Base-by-base conservation (phyloP, 768 basidiomycete genomes). In the Boletus reticuloceps region DNA sequence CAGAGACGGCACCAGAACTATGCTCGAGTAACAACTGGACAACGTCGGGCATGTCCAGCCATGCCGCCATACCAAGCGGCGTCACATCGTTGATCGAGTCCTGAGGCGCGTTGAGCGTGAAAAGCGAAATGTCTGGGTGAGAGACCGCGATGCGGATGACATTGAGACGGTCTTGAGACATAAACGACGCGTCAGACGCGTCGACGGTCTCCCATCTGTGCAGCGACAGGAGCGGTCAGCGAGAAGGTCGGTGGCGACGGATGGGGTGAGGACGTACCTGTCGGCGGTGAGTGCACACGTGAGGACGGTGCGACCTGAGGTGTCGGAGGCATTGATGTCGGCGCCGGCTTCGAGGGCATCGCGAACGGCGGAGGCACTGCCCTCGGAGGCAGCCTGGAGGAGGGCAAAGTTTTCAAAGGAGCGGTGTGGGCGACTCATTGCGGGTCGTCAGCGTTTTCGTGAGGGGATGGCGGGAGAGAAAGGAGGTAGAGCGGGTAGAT, bases 1-100 rank as follows among this genome's bases (percentile, higher is more conserved):
- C 88, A 8, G 84, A 79, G 22, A 91, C 82, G 22, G 80, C 67
- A 41, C 83, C 84, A 4, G 74, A 69, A 60, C 85, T 85, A 29
- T 75, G 79, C 44, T 88, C 82, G 25, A 91, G 77, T n/a, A 91
- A 72, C 40, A 83, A 62, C 52, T 75, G 75, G n/a, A 91, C 86
- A 25, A 75, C 78, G 16, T 79, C 71, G 12, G 81, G 79, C 68
- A 81, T 73, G 61, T 89, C 84, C 19, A 91, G 77, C 88, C 88
- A 91, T 1, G 89, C 83, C 8, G 89, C 87, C 77, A 89, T 83
- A 5, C 87, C 85, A 16, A 92, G 79, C 12, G 89, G 88, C 1
- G 88, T 86, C 9, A 89, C 87, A 34, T 88, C 88, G 50, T 82
- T 83, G 75, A 86, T 82, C 2, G 82, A 80, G 56, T 75, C 74